Conservation (phyloP, 2,329 filamentous ascomycete genomes). For the Pezizomycotina sp. region DNA sequence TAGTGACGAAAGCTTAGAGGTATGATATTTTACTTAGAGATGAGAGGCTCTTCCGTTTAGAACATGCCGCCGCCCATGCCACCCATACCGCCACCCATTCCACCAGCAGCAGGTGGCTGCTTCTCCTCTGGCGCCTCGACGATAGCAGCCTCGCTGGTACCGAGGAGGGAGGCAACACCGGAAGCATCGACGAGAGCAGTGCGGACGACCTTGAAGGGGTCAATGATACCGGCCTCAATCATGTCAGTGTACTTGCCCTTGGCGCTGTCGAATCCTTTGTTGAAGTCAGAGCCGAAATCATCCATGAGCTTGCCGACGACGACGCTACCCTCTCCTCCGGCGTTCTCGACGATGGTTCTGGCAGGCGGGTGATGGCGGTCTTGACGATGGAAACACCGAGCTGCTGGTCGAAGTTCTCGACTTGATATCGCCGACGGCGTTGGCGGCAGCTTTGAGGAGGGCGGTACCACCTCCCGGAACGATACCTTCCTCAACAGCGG, state of each 20-base stretch:
- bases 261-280: slow-evolving; percentile 92
- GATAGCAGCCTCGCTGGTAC: slow-evolving; percentile 95
- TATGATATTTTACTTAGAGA: not conserved
- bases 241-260: slow-evolving; percentile 99
- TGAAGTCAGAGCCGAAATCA: slow-evolving; percentile 81
- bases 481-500: slow-evolving; percentile 97
- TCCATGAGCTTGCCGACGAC: slow-evolving; percentile 96
- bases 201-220: slow-evolving; percentile 97
- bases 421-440: slow-evolving; percentile 71
- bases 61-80: slow-evolving; percentile 52
- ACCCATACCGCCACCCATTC: slow-evolving; percentile 37
- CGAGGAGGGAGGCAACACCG: slow-evolving; percentile 89
- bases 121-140: slow-evolving; percentile 94
- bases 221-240: slow-evolving; percentile 91
- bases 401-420: slow-evolving; percentile 96
- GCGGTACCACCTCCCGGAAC: slow-evolving; percentile 96
- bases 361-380: slow-evolving; percentile 91
- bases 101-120: slow-evolving; percentile 41
- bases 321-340: slow-evolving; percentile 85
- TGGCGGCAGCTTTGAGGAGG: slow-evolving; percentile 87
- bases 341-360: slow-evolving; percentile 92
- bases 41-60: slow-evolving; percentile 30
- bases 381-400: slow-evolving; percentile 95
- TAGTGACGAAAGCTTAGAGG: not conserved
- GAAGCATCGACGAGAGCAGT: slow-evolving; percentile 88